Evolutionary conservation across 805 yeast genomes (phyloP), one percentile per base, ranked within the genome.

Genomic region (Huiozyma sinensis): DNA sequence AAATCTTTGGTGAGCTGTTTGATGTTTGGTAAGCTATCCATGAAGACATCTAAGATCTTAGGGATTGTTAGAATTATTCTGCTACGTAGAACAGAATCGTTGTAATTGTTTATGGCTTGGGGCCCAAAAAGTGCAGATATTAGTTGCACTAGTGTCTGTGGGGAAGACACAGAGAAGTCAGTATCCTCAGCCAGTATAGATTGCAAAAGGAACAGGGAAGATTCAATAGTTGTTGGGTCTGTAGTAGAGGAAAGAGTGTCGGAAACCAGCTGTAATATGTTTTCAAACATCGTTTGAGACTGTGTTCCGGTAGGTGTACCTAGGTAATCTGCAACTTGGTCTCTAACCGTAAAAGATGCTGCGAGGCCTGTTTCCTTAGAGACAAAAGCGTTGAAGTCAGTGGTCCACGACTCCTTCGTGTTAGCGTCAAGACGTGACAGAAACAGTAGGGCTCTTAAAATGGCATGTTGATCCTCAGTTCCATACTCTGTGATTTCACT

Each of bases 341-440:
- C 82, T 43, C 97, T 72, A 1, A 80, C 73, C 2, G 72, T 61
- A 7, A 63, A 61, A 5, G 73, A 75, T 0, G 79, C 65, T 0
- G 80, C 65, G 31, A 88, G 69, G 1, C 87, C 95, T 1, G 85
- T 70, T 45, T 84, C 88, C 33, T 77, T 81, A 2, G 88, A 75
- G 6, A 86, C 83, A 58, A 77, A 87, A 3, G 60, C 63, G 54
- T 88, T 86, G 55, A 78, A 73, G 55, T 88, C 89, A 2, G 65
- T 67, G 4, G 61, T 58, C 70, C 81, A 84, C n/a, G 49, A 50
- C 5, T 70, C 72, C 33, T 68, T 72, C 0, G 66, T 60, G 5
- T 67, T 71, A 1, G 53, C 46, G 1, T 81, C 70, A 9, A 80
- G 53, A 8, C 61, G 54, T 6, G 77, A 60, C 7, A 74, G 58